Percentiles rank a stretch among this genome's conserved stretches.
Conservation (phyloP, 2,329 filamentous ascomycete species). For the Alternaria gaisen region DNA sequence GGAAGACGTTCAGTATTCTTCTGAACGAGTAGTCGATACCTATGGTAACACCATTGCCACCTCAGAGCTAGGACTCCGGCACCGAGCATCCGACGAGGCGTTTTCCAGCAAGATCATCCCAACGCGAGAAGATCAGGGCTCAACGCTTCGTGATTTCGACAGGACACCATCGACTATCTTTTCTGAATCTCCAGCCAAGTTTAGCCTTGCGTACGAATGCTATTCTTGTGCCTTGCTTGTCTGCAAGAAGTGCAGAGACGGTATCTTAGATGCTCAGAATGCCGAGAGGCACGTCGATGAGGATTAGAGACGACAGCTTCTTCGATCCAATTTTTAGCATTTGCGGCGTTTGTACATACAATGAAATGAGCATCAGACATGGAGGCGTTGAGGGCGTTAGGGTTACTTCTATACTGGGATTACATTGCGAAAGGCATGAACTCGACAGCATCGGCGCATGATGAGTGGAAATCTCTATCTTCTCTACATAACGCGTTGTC, state of each 20-base stretch:
- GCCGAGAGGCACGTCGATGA: background rate
- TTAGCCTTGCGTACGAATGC: slow-evolving; percentile 42
- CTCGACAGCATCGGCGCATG: background rate
- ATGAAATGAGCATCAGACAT: background rate
- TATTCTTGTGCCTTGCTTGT: slow-evolving; percentile 31
- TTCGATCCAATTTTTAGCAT: background rate
- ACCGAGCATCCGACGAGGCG: slow-evolving; percentile 17
- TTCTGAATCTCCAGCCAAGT: slow-evolving; percentile 3
- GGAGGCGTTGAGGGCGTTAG: background rate
- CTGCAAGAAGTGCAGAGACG: slow-evolving; percentile 34
- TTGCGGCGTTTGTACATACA: background rate
- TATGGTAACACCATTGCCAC: slow-evolving; percentile 29
- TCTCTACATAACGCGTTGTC: background rate
- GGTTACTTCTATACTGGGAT: background rate
- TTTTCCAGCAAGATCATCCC: background rate
- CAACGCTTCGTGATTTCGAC: too few relatives aligned
- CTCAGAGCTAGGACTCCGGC: slow-evolving; percentile 5
- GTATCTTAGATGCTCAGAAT: slow-evolving; percentile 7
- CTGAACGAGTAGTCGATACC: slow-evolving; percentile 24
- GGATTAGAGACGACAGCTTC: background rate
- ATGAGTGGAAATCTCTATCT: background rate
- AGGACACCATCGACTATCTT: background rate
- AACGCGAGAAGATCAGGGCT: background rate
- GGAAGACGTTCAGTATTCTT: slow-evolving; percentile 18
- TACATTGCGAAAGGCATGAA: background rate